Percentiles rank a stretch among this genome's conserved stretches.
Conservation (phyloP, 2,329 filamentous ascomycete genomes). For the Fonsecaea pedrosoi region DNA sequence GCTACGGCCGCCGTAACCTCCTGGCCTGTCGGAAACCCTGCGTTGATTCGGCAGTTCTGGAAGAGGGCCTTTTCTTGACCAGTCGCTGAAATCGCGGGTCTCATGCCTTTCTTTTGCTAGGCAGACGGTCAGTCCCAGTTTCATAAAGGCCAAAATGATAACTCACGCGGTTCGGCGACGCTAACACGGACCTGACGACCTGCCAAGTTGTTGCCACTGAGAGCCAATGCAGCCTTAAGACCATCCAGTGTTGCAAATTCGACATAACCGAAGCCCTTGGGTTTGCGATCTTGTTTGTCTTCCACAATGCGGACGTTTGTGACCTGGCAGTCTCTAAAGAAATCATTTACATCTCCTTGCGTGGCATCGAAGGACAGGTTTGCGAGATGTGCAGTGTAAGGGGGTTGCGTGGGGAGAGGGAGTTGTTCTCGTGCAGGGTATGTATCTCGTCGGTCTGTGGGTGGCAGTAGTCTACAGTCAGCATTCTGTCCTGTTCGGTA, state of each 20-base stretch:
- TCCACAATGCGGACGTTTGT: conserved; percentile 95
- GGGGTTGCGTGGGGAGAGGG: conserved; percentile 88
- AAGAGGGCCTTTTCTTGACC: conserved; percentile 91
- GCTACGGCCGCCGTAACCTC: conserved; percentile 59
- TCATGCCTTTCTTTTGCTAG: conserved; percentile 87
- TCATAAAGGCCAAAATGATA: neutral
- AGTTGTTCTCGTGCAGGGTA: conserved; percentile 75
- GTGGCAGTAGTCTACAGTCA: conserved; percentile 7
- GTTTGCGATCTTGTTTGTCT: conserved; percentile 89
- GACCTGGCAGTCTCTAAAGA: conserved; percentile 84
- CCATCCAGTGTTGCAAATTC: conserved; percentile 89
- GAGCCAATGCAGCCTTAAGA: conserved; percentile 84
- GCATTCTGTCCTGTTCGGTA: neutral
- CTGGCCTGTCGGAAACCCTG: conserved; percentile 59
- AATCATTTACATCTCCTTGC: conserved; percentile 78
- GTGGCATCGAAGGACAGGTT: conserved; percentile 97
- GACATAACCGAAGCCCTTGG: conserved; percentile 98
- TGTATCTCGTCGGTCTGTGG: conserved; percentile 45
- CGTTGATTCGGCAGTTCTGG: conserved; percentile 71
- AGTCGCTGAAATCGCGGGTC: conserved; percentile 79
- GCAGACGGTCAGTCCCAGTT: conserved; percentile 8
- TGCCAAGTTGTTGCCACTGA: conserved; percentile 83
- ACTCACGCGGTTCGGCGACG: conserved; percentile 96
- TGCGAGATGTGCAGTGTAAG: conserved; percentile 93
- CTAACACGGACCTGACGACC: conserved; percentile 90